Percentiles rank a stretch among this genome's conserved stretches.
phyloP scores from a whole-genome alignment of 2,329 filamentous ascomycete species.

The Byssothecium circinans region DNA sequence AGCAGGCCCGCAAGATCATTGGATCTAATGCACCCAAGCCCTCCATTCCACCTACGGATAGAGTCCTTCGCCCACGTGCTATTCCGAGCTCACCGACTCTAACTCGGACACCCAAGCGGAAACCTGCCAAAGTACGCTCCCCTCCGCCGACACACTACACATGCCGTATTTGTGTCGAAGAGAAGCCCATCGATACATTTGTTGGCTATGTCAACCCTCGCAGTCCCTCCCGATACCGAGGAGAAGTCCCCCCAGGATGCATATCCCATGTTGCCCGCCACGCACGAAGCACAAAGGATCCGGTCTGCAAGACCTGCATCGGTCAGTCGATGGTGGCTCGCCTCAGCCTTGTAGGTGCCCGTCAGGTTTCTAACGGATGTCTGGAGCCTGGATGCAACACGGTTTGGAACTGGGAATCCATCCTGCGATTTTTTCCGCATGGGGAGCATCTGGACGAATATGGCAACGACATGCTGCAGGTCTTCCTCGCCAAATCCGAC shows the following conservation, averaged over 20 bases:
- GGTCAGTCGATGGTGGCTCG: slow-evolving; percentile 22
- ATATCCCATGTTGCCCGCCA: slow-evolving; percentile 25
- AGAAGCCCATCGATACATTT: slow-evolving; percentile 18
- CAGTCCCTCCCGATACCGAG: not conserved
- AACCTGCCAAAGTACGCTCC: slow-evolving; percentile 9
- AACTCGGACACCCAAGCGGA: slow-evolving; percentile 27
- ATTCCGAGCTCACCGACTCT: not conserved
- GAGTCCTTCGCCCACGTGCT: too few relatives aligned
- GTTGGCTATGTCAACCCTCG: slow-evolving; percentile 19
- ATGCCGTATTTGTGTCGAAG: slow-evolving; percentile 29
- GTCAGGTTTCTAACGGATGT: slow-evolving; percentile 22
- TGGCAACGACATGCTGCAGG: slow-evolving; percentile 27
- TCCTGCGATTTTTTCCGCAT: slow-evolving; percentile 24
- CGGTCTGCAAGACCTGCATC: slow-evolving; percentile 33
- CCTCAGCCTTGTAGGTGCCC: slow-evolving; percentile 25
- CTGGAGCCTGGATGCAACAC: slow-evolving; percentile 24
- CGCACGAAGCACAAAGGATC: slow-evolving; percentile 24
- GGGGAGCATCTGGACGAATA: slow-evolving; percentile 21
- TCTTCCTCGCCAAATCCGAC: slow-evolving; percentile 19
- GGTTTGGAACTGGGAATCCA: slow-evolving; percentile 19
- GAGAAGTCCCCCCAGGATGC: slow-evolving; percentile 22
- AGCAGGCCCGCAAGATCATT: not conserved
- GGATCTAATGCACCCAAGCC: too few relatives aligned
- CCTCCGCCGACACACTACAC: slow-evolving; percentile 22
- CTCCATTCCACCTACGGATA: too few relatives aligned